Evolutionary conservation across 441 rosid genomes (phyloP).

Genomic region (Populus hybrid): DNA sequence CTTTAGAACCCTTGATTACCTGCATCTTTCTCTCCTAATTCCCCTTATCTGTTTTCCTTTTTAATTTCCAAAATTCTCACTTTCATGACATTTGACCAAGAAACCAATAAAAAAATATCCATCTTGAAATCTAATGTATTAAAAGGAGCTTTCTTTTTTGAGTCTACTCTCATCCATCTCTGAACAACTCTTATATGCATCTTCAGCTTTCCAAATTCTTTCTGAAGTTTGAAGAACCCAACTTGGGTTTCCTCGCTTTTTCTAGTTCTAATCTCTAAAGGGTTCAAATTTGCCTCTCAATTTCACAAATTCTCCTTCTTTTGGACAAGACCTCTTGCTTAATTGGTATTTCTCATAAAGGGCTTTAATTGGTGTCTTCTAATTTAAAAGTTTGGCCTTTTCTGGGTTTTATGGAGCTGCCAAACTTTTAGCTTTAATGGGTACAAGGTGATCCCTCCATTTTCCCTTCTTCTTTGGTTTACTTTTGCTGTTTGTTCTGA

Average conservation of each 20-base stretch:
- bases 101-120: neutral
- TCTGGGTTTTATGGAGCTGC: constrained; percentile 15
- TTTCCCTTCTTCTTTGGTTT: constrained; percentile 1
- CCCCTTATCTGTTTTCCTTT: neutral
- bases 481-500: neutral
- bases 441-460: constrained; percentile 30
- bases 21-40: neutral
- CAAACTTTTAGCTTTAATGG: constrained; percentile 28
- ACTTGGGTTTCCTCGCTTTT: neutral
- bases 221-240: neutral
- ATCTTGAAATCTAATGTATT: neutral
- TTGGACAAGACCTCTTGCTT: neutral
- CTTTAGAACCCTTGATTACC: neutral
- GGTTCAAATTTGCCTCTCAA: neutral
- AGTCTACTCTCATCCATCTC: neutral
- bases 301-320: neutral
- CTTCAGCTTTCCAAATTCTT: neutral
- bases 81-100: too few relatives aligned
- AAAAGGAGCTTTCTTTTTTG: neutral
- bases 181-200: neutral
- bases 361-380: neutral
- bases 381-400: neutral
- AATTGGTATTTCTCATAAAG: neutral
- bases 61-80: too few relatives aligned
- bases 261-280: constrained; percentile 19